These are phyloP conservation scores for Solanum hybrid DNA, from an alignment of 305 asterid genomes.

Conservation along the genomic window DNA sequence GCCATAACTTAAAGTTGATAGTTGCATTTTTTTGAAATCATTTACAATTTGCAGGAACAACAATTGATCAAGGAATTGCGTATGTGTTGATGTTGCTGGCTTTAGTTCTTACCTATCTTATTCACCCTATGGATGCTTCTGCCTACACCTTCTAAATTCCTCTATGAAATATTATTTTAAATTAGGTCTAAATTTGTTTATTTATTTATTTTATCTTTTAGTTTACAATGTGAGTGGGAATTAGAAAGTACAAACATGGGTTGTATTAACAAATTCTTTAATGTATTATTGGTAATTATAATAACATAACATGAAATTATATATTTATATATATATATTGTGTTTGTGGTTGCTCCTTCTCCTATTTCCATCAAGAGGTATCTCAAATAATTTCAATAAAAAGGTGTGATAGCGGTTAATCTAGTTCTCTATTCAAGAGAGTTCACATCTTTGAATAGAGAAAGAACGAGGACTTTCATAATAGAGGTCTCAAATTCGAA, in stretches of 20 bases:
- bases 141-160: background rate
- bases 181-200: background rate
- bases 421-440: background rate
- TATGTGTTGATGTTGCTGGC: slow-evolving; percentile 51
- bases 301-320: background rate
- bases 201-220: background rate
- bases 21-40: background rate
- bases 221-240: background rate
- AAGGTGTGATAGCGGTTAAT: background rate
- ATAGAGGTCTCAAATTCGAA: background rate
- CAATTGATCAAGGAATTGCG: slow-evolving; percentile 59
- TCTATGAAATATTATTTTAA: background rate
- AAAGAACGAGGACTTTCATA: background rate
- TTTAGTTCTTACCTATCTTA: slow-evolving; percentile 49
- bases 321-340: background rate
- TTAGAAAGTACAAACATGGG: background rate
- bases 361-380: background rate
- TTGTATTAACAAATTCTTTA: background rate
- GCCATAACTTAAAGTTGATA: background rate
- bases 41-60: slow-evolving; percentile 30
- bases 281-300: background rate
- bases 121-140: slow-evolving; percentile 42
- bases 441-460: background rate
- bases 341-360: background rate
- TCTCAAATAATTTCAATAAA: background rate